Conservation (phyloP, 805 yeast genomes). For the Debaryomyces castellii region DNA sequence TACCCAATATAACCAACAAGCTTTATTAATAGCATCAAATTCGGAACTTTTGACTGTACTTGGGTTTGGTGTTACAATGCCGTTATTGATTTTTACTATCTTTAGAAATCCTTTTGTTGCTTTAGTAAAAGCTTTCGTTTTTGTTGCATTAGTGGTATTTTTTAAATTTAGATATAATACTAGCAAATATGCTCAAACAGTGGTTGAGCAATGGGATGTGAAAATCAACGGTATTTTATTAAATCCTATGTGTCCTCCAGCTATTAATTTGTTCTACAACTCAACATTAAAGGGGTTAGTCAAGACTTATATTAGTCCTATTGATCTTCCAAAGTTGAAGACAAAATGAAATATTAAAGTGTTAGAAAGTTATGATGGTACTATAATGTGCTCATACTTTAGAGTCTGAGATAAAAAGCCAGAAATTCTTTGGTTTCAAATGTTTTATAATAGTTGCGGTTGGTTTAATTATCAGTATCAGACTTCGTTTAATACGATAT, state of each 20-base stretch:
- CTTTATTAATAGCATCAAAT: slow-evolving; percentile 37
- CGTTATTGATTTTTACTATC: slow-evolving; percentile 23
- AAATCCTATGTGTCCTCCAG: slow-evolving; percentile 12
- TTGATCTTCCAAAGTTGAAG: slow-evolving; percentile 18
- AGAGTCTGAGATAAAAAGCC: no score
- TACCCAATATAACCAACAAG: slow-evolving; percentile 32
- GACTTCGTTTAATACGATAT: no score
- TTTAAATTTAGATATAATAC: slow-evolving; percentile 35
- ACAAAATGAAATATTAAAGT: neutral
- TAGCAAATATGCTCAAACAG: slow-evolving; percentile 30
- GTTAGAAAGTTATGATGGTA: no score
- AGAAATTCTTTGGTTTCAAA: no score
- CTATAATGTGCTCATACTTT: no score
- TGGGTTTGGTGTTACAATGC: slow-evolving; percentile 24
- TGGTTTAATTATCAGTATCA: no score
- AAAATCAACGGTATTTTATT: slow-evolving; percentile 28
- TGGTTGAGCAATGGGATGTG: slow-evolving; percentile 47
- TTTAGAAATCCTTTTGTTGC: slow-evolving; percentile 23
- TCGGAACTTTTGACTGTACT: slow-evolving; percentile 23
- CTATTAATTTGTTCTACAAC: slow-evolving; percentile 16
- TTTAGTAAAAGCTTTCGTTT: slow-evolving; percentile 35
- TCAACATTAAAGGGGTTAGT: slow-evolving; percentile 17
- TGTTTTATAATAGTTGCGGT: no score
- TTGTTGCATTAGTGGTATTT: slow-evolving; percentile 27
- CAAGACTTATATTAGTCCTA: slow-evolving; percentile 17